phyloP scores from a whole-genome alignment of 2,329 filamentous ascomycete genomes.

The Colletotrichum lentis region DNA sequence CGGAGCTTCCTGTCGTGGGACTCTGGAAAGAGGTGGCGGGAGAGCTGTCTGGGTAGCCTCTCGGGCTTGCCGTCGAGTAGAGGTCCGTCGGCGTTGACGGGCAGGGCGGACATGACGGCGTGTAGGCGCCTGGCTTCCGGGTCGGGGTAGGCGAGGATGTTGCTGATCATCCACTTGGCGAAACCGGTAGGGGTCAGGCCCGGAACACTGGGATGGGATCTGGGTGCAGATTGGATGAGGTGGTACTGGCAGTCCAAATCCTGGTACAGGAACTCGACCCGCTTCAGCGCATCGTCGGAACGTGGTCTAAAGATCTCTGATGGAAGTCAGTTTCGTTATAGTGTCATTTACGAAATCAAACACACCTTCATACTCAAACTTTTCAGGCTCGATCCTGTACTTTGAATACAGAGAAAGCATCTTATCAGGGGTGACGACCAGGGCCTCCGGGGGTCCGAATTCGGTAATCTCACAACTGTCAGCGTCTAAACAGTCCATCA shows the following conservation, averaged over 20 bases:
- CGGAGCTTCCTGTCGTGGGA: conserved; percentile 64
- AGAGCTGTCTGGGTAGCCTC: conserved; percentile 80
- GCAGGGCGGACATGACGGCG: conserved; percentile 73
- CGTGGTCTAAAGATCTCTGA: conserved; percentile 62
- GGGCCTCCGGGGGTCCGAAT: conserved; percentile 40
- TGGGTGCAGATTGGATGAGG: conserved; percentile 64
- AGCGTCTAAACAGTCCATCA: not conserved
- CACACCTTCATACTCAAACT: conserved; percentile 73
- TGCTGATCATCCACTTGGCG: conserved; percentile 73
- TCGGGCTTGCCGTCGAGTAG: conserved; percentile 69
- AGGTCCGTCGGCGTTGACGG: conserved; percentile 65
- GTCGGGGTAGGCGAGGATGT: conserved; percentile 79
- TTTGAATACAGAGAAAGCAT: conserved; percentile 76
- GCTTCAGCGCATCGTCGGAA: conserved; percentile 53
- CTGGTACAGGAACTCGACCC: conserved; percentile 66
- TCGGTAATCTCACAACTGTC: conserved; percentile 44
- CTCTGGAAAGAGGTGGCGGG: conserved; percentile 74
- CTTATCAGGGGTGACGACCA: conserved; percentile 80
- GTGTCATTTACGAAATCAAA: conserved; percentile 6
- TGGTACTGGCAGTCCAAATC: conserved; percentile 68
- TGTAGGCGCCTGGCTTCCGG: conserved; percentile 75
- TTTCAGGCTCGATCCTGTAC: conserved; percentile 70
- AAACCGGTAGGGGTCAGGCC: conserved; percentile 74
- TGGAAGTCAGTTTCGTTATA: not conserved
- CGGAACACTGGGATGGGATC: conserved; percentile 66